These are phyloP conservation scores for Globisporangium acanthophoron DNA, from an alignment of 352 stramenopile genomes.

Conservation along the genomic window DNA sequence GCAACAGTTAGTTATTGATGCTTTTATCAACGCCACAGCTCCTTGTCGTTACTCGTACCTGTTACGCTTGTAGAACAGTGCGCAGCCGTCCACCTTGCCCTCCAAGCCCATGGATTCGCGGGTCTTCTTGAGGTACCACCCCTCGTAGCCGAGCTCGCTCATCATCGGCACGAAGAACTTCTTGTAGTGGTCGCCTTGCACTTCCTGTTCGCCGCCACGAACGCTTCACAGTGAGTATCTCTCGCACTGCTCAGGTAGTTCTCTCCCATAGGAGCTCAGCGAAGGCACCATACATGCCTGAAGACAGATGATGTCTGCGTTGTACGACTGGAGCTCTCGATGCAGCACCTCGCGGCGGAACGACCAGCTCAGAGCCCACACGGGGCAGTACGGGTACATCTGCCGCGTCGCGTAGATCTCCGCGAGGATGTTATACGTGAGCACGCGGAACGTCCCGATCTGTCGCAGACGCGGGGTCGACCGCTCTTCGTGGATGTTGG, in stretches of 20 bases:
- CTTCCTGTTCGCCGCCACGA: conserved; percentile 76
- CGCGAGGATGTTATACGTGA: conserved; percentile 90
- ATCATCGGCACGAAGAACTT: conserved; percentile 95
- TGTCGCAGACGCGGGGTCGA: conserved; percentile 65
- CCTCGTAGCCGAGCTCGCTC: conserved; percentile 94
- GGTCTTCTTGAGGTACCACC: conserved; percentile 98
- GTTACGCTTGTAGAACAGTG: conserved; percentile 96
- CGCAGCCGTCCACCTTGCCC: conserved; percentile 98
- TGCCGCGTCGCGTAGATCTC: conserved; percentile 90
- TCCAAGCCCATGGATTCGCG: conserved; percentile 95
- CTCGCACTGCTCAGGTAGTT: no score
- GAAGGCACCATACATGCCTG: conserved; percentile 26
- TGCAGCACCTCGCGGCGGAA: conserved; percentile 91
- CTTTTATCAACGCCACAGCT: not conserved
- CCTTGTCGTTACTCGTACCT: conserved; percentile 38
- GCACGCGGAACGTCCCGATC: conserved; percentile 76
- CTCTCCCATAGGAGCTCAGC: not conserved
- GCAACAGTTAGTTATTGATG: not conserved
- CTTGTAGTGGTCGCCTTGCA: conserved; percentile 98
- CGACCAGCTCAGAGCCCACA: conserved; percentile 97
- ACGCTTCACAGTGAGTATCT: not conserved
- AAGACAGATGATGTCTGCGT: conserved; percentile 96
- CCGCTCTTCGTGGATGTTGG: conserved; percentile 74
- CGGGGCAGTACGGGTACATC: conserved; percentile 96
- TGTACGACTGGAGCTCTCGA: conserved; percentile 87